phyloP scores from a whole-genome alignment of 495 filamentous ascomycete genomes.

The Trypethelium eluteriae region DNA sequence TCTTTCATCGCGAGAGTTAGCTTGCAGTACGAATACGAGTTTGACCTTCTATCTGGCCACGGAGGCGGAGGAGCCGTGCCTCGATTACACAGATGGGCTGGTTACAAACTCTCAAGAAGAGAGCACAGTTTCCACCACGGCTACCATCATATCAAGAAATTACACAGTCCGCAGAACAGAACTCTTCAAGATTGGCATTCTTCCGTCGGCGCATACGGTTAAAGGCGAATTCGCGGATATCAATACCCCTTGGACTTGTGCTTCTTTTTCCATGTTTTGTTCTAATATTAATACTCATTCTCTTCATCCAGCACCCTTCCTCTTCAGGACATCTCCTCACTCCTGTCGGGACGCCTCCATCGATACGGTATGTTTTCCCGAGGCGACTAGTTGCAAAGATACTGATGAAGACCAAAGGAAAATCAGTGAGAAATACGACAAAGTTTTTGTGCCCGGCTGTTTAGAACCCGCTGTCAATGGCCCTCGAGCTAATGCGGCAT shows the following conservation, averaged over 20 bases:
- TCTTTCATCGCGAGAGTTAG: not conserved
- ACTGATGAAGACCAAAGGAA: conserved; percentile 48
- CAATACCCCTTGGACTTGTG: conserved; percentile 87
- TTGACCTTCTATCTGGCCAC: not conserved
- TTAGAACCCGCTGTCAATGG: conserved; percentile 54
- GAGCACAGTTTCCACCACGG: conserved; percentile 51
- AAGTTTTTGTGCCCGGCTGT: conserved; percentile 90
- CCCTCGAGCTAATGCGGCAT: conserved; percentile 81
- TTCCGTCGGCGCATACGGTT: conserved; percentile 82
- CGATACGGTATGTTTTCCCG: conserved; percentile 65
- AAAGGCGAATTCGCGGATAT: conserved; percentile 89
- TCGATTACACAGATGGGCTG: conserved; percentile 46
- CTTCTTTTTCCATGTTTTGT: conserved; percentile 89
- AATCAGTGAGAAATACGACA: conserved; percentile 96
- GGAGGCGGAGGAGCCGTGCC: not conserved
- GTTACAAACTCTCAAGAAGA: conserved; percentile 54
- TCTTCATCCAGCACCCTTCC: conserved; percentile 84
- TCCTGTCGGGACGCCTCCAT: conserved; percentile 81
- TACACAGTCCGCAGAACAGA: conserved; percentile 42
- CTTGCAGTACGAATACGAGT: not conserved
- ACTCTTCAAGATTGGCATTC: conserved; percentile 63
- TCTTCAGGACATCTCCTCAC: conserved; percentile 76
- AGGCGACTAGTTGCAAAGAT: conserved; percentile 18
- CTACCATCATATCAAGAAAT: conserved; percentile 34
- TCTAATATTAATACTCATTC: conserved; percentile 78